Percentiles rank a stretch among this genome's conserved stretches.
phyloP scores from a whole-genome alignment of 768 basidiomycete genomes.

The Tulasnella sp. region DNA sequence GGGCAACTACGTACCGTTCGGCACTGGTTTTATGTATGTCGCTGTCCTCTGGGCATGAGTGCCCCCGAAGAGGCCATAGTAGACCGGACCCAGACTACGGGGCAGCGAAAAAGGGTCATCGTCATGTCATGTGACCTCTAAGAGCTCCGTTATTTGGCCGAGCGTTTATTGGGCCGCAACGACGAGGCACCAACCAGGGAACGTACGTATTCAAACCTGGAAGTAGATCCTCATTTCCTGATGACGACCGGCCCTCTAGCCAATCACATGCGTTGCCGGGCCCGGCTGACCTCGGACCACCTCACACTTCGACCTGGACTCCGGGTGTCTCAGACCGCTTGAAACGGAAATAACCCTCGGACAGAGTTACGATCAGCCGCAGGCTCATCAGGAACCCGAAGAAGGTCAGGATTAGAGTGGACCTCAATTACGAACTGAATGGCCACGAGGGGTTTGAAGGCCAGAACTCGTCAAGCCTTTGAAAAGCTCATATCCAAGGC shows the following conservation, averaged over 20 bases:
- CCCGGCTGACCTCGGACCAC: neutral
- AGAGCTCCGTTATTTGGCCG: neutral
- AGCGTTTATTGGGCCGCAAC: neutral
- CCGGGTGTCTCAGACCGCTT: neutral
- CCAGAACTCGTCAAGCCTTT: neutral
- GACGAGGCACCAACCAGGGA: neutral
- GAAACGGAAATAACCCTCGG: neutral
- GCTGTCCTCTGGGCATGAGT: neutral
- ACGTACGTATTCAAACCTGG: neutral
- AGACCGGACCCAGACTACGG: neutral
- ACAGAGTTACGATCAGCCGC: neutral
- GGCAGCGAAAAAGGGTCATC: neutral
- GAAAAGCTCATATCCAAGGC: neutral
- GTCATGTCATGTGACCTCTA: neutral
- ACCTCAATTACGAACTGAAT: conserved; percentile 10
- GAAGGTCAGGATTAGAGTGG: neutral
- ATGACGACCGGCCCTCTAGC: too few species aligned
- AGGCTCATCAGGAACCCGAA: neutral
- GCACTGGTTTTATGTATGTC: neutral
- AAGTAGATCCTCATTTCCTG: neutral
- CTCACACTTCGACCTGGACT: neutral
- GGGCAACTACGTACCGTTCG: neutral
- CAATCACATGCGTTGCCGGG: neutral
- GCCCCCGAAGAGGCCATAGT: neutral
- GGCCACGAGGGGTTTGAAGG: neutral